These are phyloP conservation scores for Tetrahymena elliotti DNA, from an alignment of 73 alveolate genomes.

Conservation along the genomic window DNA sequence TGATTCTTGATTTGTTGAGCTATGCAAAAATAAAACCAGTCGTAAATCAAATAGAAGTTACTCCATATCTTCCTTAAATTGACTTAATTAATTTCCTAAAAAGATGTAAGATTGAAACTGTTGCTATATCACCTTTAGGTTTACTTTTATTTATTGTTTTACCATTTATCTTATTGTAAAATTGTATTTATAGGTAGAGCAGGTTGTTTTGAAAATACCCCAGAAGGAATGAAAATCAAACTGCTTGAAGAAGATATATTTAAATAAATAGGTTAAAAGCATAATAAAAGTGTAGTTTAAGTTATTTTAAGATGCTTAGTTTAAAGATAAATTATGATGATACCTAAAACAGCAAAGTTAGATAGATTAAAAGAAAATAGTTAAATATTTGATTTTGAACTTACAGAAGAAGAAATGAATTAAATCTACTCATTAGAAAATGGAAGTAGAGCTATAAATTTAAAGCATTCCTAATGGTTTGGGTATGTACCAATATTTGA, in stretches of 20 bases:
- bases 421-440: conserved; percentile 16
- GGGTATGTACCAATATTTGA: neutral
- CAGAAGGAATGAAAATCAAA: neutral
- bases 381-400: conserved; percentile 37
- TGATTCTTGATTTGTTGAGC: conserved; percentile 45
- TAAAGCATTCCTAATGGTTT: neutral
- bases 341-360: conserved; percentile 60
- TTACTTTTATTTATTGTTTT: neutral
- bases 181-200: neutral
- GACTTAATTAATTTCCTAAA: conserved; percentile 40
- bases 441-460: neutral
- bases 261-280: conserved; percentile 37
- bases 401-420: conserved; percentile 48
- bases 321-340: conserved; percentile 46
- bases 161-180: neutral
- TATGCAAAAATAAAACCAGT: conserved; percentile 54
- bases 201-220: neutral
- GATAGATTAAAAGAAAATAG: conserved; percentile 59
- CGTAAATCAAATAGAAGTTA: conserved; percentile 56
- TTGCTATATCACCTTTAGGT: conserved; percentile 53
- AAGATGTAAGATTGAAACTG: conserved; percentile 28
- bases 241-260: conserved; percentile 29
- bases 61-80: conserved; percentile 46
- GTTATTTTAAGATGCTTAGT: conserved; percentile 56
- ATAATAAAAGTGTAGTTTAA: conserved; percentile 49